These are phyloP conservation scores for Perkinsus chesapeaki DNA, from an alignment of 169 alveolate genomes.

Conservation along the genomic window DNA sequence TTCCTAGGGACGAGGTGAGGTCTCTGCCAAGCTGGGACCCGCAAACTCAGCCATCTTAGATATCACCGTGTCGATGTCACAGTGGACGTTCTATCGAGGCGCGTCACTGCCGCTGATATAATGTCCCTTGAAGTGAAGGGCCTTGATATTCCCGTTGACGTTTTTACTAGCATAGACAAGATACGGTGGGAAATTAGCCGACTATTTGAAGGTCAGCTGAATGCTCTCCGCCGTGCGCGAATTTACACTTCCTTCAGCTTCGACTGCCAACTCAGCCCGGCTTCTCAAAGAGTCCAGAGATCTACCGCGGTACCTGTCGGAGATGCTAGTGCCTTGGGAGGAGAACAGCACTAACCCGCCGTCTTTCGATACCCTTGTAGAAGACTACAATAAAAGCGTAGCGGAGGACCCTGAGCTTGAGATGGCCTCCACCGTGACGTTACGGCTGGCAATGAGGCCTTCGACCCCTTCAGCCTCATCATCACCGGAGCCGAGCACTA, in stretches of 20 bases:
- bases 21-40: neutral
- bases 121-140: neutral
- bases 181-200: neutral
- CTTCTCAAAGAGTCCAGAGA: neutral
- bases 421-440: neutral
- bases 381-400: neutral
- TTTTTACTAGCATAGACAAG: neutral
- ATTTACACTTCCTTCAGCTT: neutral
- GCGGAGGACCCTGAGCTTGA: neutral
- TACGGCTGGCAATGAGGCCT: neutral
- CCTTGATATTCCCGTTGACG: neutral
- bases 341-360: neutral
- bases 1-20: neutral
- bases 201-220: neutral
- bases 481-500: neutral
- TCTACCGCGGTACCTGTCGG: neutral
- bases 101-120: neutral
- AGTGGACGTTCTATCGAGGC: neutral
- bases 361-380: neutral
- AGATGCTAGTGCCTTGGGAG: neutral
- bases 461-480: neutral
- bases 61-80: neutral
- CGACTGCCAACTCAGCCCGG: neutral
- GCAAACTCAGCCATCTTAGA: neutral
- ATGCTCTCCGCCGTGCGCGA: neutral